Percentiles rank a stretch among this genome's conserved stretches.
Conservation (phyloP, 2,329 filamentous ascomycete genomes). For the Diaporthe sp. region DNA sequence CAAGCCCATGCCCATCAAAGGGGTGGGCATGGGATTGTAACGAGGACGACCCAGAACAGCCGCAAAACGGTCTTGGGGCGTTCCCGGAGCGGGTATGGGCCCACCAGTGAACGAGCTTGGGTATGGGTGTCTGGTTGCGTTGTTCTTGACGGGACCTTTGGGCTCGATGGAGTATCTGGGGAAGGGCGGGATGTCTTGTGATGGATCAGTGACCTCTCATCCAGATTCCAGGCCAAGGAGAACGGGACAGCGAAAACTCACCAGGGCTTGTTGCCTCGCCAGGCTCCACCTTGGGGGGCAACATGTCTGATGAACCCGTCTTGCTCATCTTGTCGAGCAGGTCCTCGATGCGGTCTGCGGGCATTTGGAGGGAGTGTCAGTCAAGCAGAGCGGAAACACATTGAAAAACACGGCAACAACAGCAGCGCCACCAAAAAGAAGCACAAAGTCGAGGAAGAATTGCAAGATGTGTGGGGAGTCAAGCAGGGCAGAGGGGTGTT, state of each 20-base stretch:
- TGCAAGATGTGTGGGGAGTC: not conserved
- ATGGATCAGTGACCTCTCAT: not conserved
- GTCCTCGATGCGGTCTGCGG: not conserved
- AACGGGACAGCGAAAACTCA: not conserved
- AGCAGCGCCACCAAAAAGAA: not conserved
- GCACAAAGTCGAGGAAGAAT: not conserved
- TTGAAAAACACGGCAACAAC: not conserved
- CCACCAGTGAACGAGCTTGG: not conserved
- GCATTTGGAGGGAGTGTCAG: conserved; percentile 1
- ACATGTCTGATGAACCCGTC: not conserved
- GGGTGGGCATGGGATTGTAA: not conserved
- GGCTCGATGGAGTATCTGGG: conserved; percentile 9
- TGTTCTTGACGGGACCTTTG: not conserved
- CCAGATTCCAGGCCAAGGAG: not conserved
- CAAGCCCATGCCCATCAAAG: not conserved
- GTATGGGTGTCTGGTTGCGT: not conserved
- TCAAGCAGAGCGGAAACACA: not conserved
- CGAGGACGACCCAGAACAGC: conserved; percentile 24
- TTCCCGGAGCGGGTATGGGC: conserved; percentile 20
- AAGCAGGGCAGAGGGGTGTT: no score
- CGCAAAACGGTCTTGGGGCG: conserved; percentile 34
- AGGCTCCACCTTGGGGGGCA: not conserved
- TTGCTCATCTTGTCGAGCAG: conserved; percentile 20
- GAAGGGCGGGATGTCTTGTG: not conserved
- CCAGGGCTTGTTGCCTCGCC: not conserved